A percentile compares a stretch with the other conserved stretches of the same genome.
phyloP scores from a whole-genome alignment of 2,329 filamentous ascomycete genomes.

The Aspergillus sp. region DNA sequence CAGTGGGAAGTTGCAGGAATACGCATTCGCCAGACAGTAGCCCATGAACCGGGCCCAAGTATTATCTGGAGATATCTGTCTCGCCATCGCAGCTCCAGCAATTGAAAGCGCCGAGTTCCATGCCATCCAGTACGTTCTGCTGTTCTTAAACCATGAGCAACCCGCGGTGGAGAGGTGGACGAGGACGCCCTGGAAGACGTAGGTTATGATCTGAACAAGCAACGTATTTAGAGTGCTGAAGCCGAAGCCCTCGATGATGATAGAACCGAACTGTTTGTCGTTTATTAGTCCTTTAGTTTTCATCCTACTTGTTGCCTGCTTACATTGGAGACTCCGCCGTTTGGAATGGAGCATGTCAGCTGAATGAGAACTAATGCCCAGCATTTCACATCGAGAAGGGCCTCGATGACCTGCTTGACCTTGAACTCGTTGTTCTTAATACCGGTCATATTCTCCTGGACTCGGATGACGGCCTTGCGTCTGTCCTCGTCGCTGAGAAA shows the following conservation, averaged over 20 bases:
- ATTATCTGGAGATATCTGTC: constrained; percentile 13
- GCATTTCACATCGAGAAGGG: not conserved
- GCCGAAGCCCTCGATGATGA: constrained; percentile 37
- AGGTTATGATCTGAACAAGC: constrained; percentile 36
- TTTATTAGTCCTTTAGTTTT: too few species aligned
- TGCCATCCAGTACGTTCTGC: not conserved
- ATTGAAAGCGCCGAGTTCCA: constrained; percentile 12
- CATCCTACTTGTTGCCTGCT: not conserved
- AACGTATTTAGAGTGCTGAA: constrained; percentile 40
- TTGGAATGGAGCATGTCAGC: constrained; percentile 29
- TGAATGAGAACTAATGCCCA: not conserved
- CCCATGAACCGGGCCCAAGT: constrained; percentile 17
- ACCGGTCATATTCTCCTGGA: not conserved
- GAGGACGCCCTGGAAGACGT: constrained; percentile 37
- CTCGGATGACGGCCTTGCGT: not conserved
- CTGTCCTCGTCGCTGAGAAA: not conserved
- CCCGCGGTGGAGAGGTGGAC: constrained; percentile 4
- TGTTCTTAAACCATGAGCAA: constrained; percentile 1
- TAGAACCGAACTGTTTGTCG: constrained; percentile 27
- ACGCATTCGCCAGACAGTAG: constrained; percentile 33
- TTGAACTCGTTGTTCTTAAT: constrained; percentile 1
- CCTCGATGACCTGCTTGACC: not conserved
- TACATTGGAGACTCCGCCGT: constrained; percentile 33
- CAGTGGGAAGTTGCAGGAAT: constrained; percentile 38
- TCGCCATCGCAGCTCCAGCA: constrained; percentile 22